Evolutionary conservation across 306 rosid genomes (phyloP).

Genomic region (Astragalus membranaceus): DNA sequence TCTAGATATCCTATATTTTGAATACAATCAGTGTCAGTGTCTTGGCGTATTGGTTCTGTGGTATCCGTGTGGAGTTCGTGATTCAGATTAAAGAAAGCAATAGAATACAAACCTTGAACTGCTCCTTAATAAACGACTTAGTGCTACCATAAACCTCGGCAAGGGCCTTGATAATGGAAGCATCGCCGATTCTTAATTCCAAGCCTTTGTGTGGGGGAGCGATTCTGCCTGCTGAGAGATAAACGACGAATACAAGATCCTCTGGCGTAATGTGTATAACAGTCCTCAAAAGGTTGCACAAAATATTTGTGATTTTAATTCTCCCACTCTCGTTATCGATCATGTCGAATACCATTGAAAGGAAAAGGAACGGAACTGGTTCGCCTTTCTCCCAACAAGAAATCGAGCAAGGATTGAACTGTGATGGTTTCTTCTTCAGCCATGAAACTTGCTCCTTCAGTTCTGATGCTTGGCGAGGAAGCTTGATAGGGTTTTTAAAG

Average conservation of each 20-base stretch:
- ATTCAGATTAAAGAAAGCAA: too few relatives aligned
- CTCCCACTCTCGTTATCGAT: constrained; percentile 42
- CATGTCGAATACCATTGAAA: constrained; percentile 52
- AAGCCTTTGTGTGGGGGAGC: constrained; percentile 70
- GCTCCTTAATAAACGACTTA: constrained; percentile 12
- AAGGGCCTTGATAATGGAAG: constrained; percentile 70
- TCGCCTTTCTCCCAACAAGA: constrained; percentile 59
- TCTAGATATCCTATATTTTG: too few relatives aligned
- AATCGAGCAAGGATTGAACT: constrained; percentile 43
- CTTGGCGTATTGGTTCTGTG: too few relatives aligned
- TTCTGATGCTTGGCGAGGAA: background rate
- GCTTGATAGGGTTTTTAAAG: constrained; percentile 26
- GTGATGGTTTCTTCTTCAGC: constrained; percentile 54
- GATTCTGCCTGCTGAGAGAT: constrained; percentile 56
- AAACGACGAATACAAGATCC: constrained; percentile 52
- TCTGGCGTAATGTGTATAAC: constrained; percentile 60
- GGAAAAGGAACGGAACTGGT: constrained; percentile 59
- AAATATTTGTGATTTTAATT: constrained; percentile 64
- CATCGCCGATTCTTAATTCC: constrained; percentile 80
- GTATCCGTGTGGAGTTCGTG: too few relatives aligned
- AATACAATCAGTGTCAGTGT: too few relatives aligned
- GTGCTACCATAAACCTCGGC: constrained; percentile 71
- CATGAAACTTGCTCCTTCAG: constrained; percentile 39
- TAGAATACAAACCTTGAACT: background rate
- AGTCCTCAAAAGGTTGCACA: constrained; percentile 69